These are phyloP conservation scores for Salix exigua DNA, from an alignment of 345 rosid genomes.

Conservation along the genomic window DNA sequence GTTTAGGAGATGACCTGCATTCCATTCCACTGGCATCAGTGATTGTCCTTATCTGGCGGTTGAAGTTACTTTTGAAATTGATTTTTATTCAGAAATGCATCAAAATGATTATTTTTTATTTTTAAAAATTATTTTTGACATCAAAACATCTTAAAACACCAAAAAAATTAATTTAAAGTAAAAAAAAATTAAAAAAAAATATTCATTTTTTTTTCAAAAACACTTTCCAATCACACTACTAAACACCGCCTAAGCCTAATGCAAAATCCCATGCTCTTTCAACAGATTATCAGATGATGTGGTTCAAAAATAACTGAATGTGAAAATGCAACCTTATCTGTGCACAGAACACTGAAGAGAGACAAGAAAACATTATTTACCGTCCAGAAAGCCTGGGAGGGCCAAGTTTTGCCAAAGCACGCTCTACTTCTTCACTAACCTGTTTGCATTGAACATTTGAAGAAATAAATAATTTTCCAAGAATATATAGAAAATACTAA, in stretches of 20 bases:
- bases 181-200: too few relatives aligned
- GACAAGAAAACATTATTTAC: background rate
- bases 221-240: too few relatives aligned
- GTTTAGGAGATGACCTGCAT: slow-evolving; percentile 31
- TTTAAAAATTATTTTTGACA: too few relatives aligned
- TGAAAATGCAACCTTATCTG: background rate
- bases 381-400: slow-evolving; percentile 22
- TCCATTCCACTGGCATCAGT: background rate
- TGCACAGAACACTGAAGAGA: background rate
- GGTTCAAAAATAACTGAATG: too few relatives aligned
- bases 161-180: too few relatives aligned
- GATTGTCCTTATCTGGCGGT: too few relatives aligned
- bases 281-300: background rate
- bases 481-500: background rate
- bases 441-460: background rate
- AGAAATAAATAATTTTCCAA: background rate
- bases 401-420: slow-evolving; percentile 33
- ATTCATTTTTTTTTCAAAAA: too few relatives aligned
- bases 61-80: too few relatives aligned
- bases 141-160: too few relatives aligned
- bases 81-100: too few relatives aligned
- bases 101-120: too few relatives aligned
- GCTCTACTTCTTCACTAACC: slow-evolving; percentile 41
- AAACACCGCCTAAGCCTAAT: too few relatives aligned
- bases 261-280: background rate